Evolutionary conservation across 768 basidiomycete species (phyloP).

Genomic region (Tylopilus subfusipes): DNA sequence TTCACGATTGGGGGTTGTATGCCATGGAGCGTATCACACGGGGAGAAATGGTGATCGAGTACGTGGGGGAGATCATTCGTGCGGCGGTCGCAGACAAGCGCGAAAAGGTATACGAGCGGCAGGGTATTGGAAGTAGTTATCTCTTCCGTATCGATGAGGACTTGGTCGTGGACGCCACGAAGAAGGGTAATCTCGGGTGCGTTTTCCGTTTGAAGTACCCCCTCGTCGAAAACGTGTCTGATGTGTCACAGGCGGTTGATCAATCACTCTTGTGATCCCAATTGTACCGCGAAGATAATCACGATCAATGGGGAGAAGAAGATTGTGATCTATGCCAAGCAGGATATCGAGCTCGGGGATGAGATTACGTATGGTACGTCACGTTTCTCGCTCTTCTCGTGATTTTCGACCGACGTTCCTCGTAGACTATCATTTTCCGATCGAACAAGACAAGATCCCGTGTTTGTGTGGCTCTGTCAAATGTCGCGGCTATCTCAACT

Average conservation of each 20-base stretch:
- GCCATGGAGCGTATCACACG: constrained; percentile 93
- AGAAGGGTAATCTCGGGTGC: constrained; percentile 97
- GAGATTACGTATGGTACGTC: constrained; percentile 95
- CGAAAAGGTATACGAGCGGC: constrained; percentile 94
- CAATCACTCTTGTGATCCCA: constrained; percentile 98
- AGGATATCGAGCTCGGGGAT: constrained; percentile 92
- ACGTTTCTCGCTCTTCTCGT: neutral
- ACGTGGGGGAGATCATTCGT: constrained; percentile 95
- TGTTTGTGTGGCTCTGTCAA: constrained; percentile 87
- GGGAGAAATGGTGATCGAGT: constrained; percentile 99
- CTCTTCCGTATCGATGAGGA: constrained; percentile 98
- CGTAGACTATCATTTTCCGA: constrained; percentile 97
- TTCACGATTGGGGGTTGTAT: constrained; percentile 98
- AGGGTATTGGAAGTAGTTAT: constrained; percentile 97
- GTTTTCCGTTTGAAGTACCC: constrained; percentile 24
- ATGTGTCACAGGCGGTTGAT: constrained; percentile 73
- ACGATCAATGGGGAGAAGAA: constrained; percentile 92
- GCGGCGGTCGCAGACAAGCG: constrained; percentile 95
- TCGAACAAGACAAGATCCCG: constrained; percentile 96
- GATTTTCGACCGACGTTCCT: neutral
- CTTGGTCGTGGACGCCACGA: constrained; percentile 96
- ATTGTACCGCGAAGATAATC: constrained; percentile 87
- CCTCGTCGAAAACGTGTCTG: constrained; percentile 8
- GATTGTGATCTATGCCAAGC: constrained; percentile 99
- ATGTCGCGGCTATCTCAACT: constrained; percentile 96